Evolutionary conservation across 2,329 filamentous ascomycete genomes (phyloP), one percentile per base, ranked within the genome.

Genomic region (Myotisia sp.): DNA sequence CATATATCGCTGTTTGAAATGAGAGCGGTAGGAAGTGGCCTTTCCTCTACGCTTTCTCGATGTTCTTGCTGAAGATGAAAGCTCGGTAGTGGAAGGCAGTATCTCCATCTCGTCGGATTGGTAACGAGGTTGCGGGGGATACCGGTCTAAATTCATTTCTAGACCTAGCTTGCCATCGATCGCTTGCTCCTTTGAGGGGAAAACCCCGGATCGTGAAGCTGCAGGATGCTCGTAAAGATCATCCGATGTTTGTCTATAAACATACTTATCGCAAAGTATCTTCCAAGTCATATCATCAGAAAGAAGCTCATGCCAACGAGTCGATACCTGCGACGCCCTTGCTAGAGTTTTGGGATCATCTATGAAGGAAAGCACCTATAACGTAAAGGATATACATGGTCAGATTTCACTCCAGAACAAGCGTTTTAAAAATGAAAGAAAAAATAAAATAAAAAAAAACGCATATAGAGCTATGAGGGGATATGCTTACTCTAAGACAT

Each of bases 221-320:
- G 56, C 51, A 29, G 54, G 49, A 26, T 59, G 57, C 18, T 58
- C 53, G 17, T 42, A 48, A 26, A 53, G 52, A 23, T 59, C 61
- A 29, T 67, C 56, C 58, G 68, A 67, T 33, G 69, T 53, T 33
- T 66, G 58, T 31, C 71, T 74, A 56, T 93, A 98, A 41, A 90
- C 85, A 55, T 93, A 87, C 59, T 93, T 94, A 44, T 92, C 84
- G 54, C 87, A 95, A 13, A 98, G 69, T 41, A 90, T 84, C 63
- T 93, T 94, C 90, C 90, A 98, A 1, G 90, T 92, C 60, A 94
- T 86, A 56, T 98, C 90, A 55, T 98, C 90, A 52, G 80, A 87
- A 32, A 98, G 68, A 5, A 98, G 68, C 56, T 94, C 86, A 42
- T 83, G 74, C 90, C 90, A 98, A 54, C 86, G 73, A 44, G 76